Conservation (phyloP, 805 yeast genomes). For the Saturnispora galanensis region DNA sequence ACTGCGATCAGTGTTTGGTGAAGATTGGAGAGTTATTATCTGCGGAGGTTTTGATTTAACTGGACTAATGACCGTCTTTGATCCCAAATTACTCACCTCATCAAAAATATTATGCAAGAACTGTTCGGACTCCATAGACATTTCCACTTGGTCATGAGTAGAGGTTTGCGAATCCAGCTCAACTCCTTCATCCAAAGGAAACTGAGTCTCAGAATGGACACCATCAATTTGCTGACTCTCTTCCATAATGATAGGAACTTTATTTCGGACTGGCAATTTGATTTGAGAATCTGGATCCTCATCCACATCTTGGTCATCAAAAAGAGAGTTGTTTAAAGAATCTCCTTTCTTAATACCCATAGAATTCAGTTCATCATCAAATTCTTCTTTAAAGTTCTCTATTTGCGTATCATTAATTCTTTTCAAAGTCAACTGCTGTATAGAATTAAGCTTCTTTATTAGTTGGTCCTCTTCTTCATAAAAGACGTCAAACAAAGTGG, state of each 20-base stretch:
- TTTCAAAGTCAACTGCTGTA: neutral
- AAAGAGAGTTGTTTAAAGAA: too few relatives aligned
- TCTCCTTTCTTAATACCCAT: neutral
- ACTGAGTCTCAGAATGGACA: too few relatives aligned
- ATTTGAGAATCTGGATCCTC: conserved; percentile 1
- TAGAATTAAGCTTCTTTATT: neutral
- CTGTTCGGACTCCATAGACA: neutral
- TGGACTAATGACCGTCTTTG: neutral
- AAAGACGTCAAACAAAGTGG: neutral
- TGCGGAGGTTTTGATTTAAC: neutral
- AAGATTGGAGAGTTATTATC: neutral
- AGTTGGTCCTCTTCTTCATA: conserved; percentile 6
- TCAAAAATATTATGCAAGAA: conserved; percentile 1
- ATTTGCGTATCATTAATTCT: neutral
- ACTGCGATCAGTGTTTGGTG: neutral
- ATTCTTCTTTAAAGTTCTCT: neutral
- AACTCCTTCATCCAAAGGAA: too few relatives aligned
- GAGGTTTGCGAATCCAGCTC: neutral
- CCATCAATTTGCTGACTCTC: neutral
- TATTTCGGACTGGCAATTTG: neutral
- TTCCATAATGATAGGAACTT: neutral
- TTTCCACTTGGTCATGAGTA: neutral
- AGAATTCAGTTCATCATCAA: neutral
- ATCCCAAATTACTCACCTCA: conserved; percentile 1
- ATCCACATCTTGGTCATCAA: neutral